Conservation (phyloP, 169 alveolate species). For the Eimeria falciformis region DNA sequence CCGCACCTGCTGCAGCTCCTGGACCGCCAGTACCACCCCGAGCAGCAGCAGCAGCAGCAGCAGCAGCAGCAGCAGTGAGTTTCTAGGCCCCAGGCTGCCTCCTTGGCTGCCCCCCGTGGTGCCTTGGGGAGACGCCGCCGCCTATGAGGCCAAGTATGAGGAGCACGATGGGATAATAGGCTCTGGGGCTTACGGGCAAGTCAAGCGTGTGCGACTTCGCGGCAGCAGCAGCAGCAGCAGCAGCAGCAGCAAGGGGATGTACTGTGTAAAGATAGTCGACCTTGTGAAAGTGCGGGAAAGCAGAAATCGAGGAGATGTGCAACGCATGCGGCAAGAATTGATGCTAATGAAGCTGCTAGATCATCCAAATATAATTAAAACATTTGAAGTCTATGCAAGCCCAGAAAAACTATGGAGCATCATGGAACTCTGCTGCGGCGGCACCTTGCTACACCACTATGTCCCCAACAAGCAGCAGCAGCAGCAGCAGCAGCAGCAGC, state of each 20-base stretch:
- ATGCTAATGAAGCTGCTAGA: neutral
- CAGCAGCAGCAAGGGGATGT: neutral
- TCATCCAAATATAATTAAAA: constrained; percentile 20
- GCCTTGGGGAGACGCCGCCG: constrained; percentile 1
- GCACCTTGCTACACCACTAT: constrained; percentile 13
- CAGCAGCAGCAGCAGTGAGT: neutral
- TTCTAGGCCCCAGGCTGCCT: neutral
- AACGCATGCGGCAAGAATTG: neutral
- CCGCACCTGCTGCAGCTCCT: neutral
- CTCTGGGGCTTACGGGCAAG: neutral
- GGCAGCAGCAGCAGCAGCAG: constrained; percentile 24
- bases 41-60: constrained; percentile 20
- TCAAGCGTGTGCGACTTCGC: neutral
- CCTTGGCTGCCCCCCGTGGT: constrained; percentile 4
- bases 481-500: constrained; percentile 39
- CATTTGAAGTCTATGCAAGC: neutral
- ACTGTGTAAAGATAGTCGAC: constrained; percentile 29
- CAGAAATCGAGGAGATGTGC: neutral
- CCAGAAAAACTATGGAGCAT: neutral
- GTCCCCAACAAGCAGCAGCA: neutral
- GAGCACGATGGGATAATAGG: neutral
- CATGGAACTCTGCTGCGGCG: constrained; percentile 16
- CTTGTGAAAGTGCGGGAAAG: neutral
- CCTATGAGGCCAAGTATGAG: neutral
- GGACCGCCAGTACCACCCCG: too few relatives aligned